Conservation (phyloP, 1,284 basidiomycete genomes). For the Macrocystidia cucumis region DNA sequence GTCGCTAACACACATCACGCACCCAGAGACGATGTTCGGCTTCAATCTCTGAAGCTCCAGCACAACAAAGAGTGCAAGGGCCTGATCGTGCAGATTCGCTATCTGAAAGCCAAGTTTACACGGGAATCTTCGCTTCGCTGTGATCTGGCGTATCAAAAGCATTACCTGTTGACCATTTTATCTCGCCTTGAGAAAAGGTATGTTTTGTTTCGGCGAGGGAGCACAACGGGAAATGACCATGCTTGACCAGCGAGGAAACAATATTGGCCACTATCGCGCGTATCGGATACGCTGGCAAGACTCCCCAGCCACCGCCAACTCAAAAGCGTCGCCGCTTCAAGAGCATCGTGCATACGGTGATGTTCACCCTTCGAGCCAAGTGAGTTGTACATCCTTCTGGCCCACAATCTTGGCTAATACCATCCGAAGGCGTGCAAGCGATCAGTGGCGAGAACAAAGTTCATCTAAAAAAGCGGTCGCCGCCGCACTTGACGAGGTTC, state of each 20-base stretch:
- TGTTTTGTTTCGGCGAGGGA: constrained; percentile 12
- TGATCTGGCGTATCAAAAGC: constrained; percentile 82
- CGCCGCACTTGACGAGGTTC: constrained; percentile 63
- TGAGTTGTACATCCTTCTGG: constrained; percentile 27
- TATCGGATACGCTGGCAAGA: constrained; percentile 62
- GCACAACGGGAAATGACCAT: constrained; percentile 5
- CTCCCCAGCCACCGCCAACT: constrained; percentile 22
- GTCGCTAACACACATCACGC: not conserved
- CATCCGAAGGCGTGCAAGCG: constrained; percentile 42
- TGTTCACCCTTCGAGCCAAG: constrained; percentile 66
- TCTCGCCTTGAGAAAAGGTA: constrained; percentile 70
- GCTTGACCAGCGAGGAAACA: constrained; percentile 55
- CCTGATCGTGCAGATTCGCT: constrained; percentile 81
- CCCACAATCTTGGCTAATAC: constrained; percentile 6
- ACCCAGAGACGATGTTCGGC: constrained; percentile 40
- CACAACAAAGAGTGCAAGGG: constrained; percentile 87
- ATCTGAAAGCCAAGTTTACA: constrained; percentile 87
- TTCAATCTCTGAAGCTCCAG: constrained; percentile 50
- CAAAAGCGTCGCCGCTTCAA: constrained; percentile 45
- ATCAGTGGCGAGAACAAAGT: constrained; percentile 54
- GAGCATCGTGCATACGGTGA: constrained; percentile 46
- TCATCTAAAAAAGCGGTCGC: constrained; percentile 52
- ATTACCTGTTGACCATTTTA: constrained; percentile 63
- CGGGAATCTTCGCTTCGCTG: constrained; percentile 80
- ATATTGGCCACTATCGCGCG: constrained; percentile 74